phyloP scores from a whole-genome alignment of 805 yeast species.

The Sungouiella thailandica region DNA sequence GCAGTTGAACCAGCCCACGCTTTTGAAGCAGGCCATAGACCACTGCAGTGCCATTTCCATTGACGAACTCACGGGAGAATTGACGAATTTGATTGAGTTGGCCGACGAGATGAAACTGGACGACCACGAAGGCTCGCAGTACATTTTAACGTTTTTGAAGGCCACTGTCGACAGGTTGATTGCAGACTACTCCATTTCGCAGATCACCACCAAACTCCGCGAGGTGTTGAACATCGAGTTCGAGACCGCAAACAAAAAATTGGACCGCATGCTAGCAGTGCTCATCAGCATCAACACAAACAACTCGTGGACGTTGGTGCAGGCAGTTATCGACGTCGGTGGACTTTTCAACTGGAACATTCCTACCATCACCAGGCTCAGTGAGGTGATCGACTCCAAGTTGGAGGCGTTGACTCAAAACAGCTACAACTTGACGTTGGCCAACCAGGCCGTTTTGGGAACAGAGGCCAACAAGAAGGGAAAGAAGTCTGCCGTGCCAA shows the following conservation, averaged over 20 bases:
- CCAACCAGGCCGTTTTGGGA: constrained; percentile 38
- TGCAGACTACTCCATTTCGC: constrained; percentile 58
- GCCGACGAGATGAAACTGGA: constrained; percentile 9
- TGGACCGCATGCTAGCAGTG: constrained; percentile 34
- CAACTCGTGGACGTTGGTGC: constrained; percentile 57
- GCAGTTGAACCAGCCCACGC: constrained; percentile 44
- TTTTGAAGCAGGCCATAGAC: constrained; percentile 76
- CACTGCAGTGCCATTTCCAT: constrained; percentile 69
- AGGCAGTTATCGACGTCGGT: constrained; percentile 64
- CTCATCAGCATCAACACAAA: constrained; percentile 35
- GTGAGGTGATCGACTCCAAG: constrained; percentile 41
- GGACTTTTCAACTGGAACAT: constrained; percentile 65
- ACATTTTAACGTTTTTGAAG: constrained; percentile 10
- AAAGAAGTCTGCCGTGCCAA: constrained; percentile 15
- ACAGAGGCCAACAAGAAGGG: constrained; percentile 20
- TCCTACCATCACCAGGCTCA: constrained; percentile 43
- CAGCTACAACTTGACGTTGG: constrained; percentile 42
- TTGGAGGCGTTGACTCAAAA: constrained; percentile 41
- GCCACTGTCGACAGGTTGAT: constrained; percentile 51
- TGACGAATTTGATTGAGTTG: constrained; percentile 37
- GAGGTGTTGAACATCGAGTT: constrained; percentile 25
- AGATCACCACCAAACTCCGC: constrained; percentile 48
- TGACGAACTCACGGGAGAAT: constrained; percentile 56
- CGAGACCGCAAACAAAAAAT: constrained; percentile 21
- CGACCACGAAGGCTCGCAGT: constrained; percentile 10